These are phyloP conservation scores for Leishmania lainsoni DNA, from an alignment of 208 protist genomes.

Conservation along the genomic window DNA sequence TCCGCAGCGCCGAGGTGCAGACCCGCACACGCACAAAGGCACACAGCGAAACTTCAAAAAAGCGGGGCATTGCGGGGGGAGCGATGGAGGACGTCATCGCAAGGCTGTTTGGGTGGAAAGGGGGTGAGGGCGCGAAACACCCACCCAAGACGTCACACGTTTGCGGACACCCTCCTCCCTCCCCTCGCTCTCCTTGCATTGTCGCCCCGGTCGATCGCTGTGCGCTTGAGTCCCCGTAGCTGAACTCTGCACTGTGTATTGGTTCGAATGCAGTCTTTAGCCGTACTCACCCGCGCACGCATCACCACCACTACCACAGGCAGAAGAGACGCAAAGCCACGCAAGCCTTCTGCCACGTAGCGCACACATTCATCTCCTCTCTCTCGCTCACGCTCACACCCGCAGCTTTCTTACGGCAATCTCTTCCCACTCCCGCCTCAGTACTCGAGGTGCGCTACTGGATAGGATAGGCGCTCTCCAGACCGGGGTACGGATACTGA, in stretches of 20 bases:
- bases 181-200: neutral
- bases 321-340: neutral
- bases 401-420: neutral
- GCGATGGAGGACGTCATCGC: neutral
- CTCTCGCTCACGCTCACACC: neutral
- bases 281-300: neutral
- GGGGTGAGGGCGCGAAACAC: neutral
- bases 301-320: neutral
- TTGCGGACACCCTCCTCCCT: neutral
- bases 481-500: slow-evolving; percentile 88
- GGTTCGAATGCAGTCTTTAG: neutral
- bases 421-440: neutral
- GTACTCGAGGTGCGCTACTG: slow-evolving; percentile 8
- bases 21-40: neutral
- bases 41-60: neutral
- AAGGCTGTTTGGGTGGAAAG: neutral
- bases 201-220: neutral
- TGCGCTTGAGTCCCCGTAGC: neutral
- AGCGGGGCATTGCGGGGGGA: neutral
- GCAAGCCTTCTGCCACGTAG: neutral
- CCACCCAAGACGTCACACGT: neutral
- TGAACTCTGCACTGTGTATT: neutral
- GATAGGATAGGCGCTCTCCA: slow-evolving; percentile 49
- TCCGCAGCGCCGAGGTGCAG: neutral
- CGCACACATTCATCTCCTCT: neutral